phyloP scores from a whole-genome alignment of 331 rosid species.

The Quercus phellos region DNA sequence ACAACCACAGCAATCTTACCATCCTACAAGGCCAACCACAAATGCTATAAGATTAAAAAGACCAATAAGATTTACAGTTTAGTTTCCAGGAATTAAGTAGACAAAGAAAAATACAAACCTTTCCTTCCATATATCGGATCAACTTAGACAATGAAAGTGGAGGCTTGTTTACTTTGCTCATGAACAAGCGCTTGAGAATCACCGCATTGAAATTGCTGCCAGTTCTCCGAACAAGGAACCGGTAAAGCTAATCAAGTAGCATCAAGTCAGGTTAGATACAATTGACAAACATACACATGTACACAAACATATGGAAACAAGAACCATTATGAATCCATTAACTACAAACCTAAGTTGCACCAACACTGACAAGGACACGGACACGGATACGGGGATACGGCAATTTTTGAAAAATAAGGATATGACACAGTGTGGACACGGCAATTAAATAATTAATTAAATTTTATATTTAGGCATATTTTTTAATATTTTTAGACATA shows the following conservation, averaged over 20 bases:
- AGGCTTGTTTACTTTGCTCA: conserved; percentile 83
- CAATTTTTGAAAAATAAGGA: no score
- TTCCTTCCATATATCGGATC: conserved; percentile 42
- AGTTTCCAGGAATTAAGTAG: not conserved
- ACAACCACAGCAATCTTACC: conserved; percentile 57
- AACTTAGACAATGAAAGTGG: conserved; percentile 70
- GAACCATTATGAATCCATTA: not conserved
- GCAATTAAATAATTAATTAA: no score
- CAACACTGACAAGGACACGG: no score
- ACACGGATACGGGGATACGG: no score
- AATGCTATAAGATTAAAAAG: no score
- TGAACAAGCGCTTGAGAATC: conserved; percentile 70
- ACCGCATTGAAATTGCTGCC: conserved; percentile 74
- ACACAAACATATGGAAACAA: not conserved
- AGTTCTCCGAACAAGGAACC: conserved; percentile 72
- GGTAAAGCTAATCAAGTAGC: conserved; percentile 47
- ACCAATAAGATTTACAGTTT: not conserved
- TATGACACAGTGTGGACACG: no score
- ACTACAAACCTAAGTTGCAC: not conserved
- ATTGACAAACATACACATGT: not conserved
- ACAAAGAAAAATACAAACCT: conserved; percentile 30
- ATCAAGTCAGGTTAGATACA: conserved; percentile 20
- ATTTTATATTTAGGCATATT: no score
- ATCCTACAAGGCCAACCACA: conserved; percentile 30
- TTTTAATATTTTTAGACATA: no score